Evolutionary conservation across 805 yeast genomes (phyloP), one percentile per base, ranked within the genome.

Genomic region (Metschnikowia drakensbergensis): DNA sequence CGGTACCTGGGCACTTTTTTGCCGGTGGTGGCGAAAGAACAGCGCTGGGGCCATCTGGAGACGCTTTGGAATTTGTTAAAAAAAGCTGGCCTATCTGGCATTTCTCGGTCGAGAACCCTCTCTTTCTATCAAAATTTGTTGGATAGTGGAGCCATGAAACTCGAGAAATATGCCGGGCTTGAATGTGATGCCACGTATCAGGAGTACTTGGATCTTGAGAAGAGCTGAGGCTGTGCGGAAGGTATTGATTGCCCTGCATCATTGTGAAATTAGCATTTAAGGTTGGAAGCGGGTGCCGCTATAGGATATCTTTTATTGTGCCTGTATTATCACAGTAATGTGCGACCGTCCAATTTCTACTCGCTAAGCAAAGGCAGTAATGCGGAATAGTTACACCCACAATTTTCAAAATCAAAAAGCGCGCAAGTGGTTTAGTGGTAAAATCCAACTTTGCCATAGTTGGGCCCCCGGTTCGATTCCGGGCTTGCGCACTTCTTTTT

Each of bases 11-110:
- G 97, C 0, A 94, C 98, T 0, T 94, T 89, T 57, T 67, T 94
- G 36, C 99, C 99, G 0, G 86, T 83, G 37, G 98, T 94, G 1
- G 96, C 97, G 23, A 75, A 69, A 4, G 98, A 92, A 55, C 96
- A 91, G 57, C 82, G 80, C 1, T 89, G 97, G 96, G 77, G 76
- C 54, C 78, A 86, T 58, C 67, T 70, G 13, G 83, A 86, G 25
- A 92, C 98, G 0, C 65, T 92, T 48, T 72, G 72, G 51, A 77
- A 87, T 54, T 72, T 95, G 34, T 79, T 92, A 3, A 68, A 74
- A 23, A 94, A 94, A 63, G 90, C 96, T 0, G 94, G 88, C 0
- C 54, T 48, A 30, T 30, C 36, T 5, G 47, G 57, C 1, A 29
- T 48, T 6, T 31, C 53, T 3, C 9, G 52, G 32, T 26, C 43